phyloP scores from a whole-genome alignment of 108 stramenopile genomes.

The Epithemia pelagica region DNA sequence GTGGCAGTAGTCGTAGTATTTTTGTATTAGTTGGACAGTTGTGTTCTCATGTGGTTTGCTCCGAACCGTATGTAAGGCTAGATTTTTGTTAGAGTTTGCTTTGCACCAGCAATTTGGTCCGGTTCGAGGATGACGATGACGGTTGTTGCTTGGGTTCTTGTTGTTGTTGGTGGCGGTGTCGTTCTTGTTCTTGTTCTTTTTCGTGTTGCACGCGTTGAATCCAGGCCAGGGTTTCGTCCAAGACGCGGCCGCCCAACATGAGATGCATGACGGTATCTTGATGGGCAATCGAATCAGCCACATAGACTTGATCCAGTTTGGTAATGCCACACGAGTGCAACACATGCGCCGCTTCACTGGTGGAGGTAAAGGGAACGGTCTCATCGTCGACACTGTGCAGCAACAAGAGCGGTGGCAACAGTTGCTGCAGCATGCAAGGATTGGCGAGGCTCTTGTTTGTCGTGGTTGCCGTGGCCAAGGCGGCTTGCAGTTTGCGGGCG shows the following conservation, averaged over 20 bases:
- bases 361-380: conserved; percentile 74
- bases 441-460: background rate
- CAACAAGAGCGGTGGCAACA: conserved; percentile 36
- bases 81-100: background rate
- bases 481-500: conserved; percentile 28
- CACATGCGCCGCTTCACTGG: conserved; percentile 52
- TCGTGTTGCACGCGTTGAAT: conserved; percentile 2
- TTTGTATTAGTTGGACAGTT: too few relatives aligned
- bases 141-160: background rate
- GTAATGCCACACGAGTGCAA: conserved; percentile 47
- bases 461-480: conserved; percentile 5
- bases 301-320: conserved; percentile 48
- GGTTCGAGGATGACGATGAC: background rate
- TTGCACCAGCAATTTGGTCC: background rate
- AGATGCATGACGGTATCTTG: conserved; percentile 70
- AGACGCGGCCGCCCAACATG: conserved; percentile 56
- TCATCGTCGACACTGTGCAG: conserved; percentile 82
- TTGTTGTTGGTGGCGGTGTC: background rate
- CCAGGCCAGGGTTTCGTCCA: conserved; percentile 34
- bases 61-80: too few relatives aligned
- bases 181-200: background rate
- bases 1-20: too few relatives aligned
- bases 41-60: too few relatives aligned
- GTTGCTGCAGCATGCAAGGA: background rate
- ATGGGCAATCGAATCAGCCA: conserved; percentile 47